Conservation (phyloP, 202 grass and related monocot genomes). For the Carex arenaria region DNA sequence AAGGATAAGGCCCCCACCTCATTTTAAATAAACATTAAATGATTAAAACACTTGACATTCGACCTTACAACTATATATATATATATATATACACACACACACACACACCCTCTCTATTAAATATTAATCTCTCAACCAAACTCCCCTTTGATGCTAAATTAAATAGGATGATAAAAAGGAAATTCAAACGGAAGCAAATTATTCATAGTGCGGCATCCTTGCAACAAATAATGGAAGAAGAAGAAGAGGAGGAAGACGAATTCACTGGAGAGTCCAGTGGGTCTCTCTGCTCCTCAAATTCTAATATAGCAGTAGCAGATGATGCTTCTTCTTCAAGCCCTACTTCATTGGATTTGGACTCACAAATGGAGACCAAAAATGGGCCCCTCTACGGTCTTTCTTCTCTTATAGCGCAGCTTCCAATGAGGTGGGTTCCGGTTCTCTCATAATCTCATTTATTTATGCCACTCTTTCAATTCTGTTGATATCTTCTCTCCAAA, state of each 20-base stretch:
- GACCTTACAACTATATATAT: neutral
- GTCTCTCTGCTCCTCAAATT: conserved; percentile 43
- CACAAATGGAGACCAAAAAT: conserved; percentile 29
- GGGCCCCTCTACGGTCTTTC: conserved; percentile 58
- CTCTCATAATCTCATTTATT: neutral
- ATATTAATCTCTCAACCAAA: neutral
- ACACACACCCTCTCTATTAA: neutral
- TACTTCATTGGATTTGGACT: conserved; percentile 14
- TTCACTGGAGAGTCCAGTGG: conserved; percentile 3
- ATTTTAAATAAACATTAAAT: neutral
- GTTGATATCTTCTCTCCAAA: too few relatives aligned
- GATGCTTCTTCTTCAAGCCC: conserved; percentile 32
- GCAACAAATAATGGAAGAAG: conserved; percentile 16
- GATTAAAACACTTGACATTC: neutral
- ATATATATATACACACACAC: neutral
- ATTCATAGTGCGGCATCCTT: neutral
- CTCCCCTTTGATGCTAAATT: neutral
- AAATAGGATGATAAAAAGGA: neutral
- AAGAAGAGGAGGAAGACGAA: conserved; percentile 12
- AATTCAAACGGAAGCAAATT: conserved; percentile 14
- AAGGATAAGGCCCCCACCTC: conserved; percentile 7
- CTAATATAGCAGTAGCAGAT: conserved; percentile 39
- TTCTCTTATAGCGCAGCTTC: conserved; percentile 52
- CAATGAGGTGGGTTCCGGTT: conserved; percentile 32
- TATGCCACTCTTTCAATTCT: neutral